Conservation (phyloP, 2,329 filamentous ascomycete species). For the Elsinoe batatas region DNA sequence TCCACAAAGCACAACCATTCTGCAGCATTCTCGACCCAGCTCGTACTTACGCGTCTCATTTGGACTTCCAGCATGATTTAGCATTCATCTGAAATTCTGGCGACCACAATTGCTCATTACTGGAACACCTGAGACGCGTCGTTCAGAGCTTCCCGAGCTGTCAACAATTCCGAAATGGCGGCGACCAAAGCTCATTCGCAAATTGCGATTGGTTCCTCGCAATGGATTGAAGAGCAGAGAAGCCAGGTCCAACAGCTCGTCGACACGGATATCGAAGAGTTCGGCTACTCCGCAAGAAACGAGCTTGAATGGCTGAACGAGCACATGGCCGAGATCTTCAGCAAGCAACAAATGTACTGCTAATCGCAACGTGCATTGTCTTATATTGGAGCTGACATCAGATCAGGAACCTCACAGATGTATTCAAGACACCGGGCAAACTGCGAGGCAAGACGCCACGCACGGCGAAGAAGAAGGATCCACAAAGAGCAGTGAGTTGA, state of each 20-base stretch:
- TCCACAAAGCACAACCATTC: neutral
- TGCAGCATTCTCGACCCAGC: neutral
- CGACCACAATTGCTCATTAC: neutral
- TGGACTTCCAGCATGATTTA: neutral
- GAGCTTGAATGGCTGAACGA: conserved; percentile 98
- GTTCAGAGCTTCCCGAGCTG: neutral
- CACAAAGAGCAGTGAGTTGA: conserved; percentile 50
- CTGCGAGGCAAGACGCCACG: conserved; percentile 72
- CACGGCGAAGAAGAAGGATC: conserved; percentile 53
- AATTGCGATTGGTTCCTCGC: conserved; percentile 23
- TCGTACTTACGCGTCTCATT: neutral
- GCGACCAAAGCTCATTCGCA: conserved; percentile 21
- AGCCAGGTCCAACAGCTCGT: conserved; percentile 66
- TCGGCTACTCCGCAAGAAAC: conserved; percentile 82
- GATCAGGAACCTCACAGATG: conserved; percentile 73
- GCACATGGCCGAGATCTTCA: conserved; percentile 93
- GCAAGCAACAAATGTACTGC: conserved; percentile 67
- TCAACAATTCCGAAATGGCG: conserved; percentile 18
- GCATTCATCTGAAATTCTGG: neutral
- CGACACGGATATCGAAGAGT: conserved; percentile 80
- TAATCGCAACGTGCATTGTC: too few species aligned
- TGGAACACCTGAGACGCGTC: conserved; percentile 1
- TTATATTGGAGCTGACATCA: conserved; percentile 20
- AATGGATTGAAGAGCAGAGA: conserved; percentile 81
- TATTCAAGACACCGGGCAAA: conserved; percentile 91